Evolutionary conservation across 2,329 filamentous ascomycete genomes (phyloP).

Genomic region (Delphinella strobiligena): DNA sequence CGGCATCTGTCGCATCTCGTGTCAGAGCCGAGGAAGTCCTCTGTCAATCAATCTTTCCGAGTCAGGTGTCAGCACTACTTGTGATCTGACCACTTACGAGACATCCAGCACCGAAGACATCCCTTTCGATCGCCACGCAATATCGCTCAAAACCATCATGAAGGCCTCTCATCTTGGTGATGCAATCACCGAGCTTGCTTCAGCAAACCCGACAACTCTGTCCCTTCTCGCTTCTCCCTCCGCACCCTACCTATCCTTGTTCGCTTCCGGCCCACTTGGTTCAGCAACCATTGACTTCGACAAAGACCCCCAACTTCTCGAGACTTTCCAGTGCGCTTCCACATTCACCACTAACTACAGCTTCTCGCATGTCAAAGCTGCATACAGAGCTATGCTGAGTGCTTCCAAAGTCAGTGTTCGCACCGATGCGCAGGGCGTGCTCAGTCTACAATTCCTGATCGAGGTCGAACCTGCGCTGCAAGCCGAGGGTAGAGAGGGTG

Average conservation of each 20-base stretch:
- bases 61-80: constrained; percentile 86
- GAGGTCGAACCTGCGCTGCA: constrained; percentile 49
- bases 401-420: constrained; percentile 87
- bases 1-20: constrained; percentile 75
- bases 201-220: constrained; percentile 47
- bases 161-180: constrained; percentile 61
- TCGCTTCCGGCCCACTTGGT: constrained; percentile 49
- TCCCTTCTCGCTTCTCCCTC: constrained; percentile 38
- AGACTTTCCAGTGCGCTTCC: constrained; percentile 55
- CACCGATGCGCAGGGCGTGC: constrained; percentile 75
- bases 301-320: constrained; percentile 41
- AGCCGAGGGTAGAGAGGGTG: constrained; percentile 19
- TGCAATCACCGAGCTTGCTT: constrained; percentile 54
- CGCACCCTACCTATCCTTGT: constrained; percentile 59
- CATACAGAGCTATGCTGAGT: constrained; percentile 81
- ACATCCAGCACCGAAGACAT: constrained; percentile 53
- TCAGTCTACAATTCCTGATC: constrained; percentile 94
- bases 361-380: constrained; percentile 75
- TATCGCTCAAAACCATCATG: constrained; percentile 93
- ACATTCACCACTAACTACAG: constrained; percentile 63
- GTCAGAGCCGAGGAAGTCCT: constrained; percentile 60
- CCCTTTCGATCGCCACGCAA: constrained; percentile 68
- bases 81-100: constrained; percentile 73
- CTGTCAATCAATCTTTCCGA: constrained; percentile 88
- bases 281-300: constrained; percentile 49